phyloP scores from a whole-genome alignment of 164 flowering plant genomes.

The Taxillus chinensis region DNA sequence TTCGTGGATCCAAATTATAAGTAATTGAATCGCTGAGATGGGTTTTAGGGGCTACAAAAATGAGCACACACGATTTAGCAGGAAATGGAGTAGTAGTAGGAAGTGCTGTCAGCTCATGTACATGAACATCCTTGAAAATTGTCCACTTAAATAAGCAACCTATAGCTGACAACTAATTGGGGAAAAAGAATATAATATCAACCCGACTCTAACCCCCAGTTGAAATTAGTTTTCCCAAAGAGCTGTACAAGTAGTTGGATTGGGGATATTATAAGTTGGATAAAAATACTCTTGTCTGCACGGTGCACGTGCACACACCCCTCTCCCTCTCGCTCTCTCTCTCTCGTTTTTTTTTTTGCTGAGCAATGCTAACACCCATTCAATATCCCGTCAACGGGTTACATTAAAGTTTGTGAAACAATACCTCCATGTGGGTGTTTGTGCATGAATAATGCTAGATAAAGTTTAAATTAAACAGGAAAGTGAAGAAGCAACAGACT shows the following conservation, averaged over 20 bases:
- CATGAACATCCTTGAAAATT: slow-evolving; percentile 24
- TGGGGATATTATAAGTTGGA: slow-evolving; percentile 21
- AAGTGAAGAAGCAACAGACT: slow-evolving; percentile 28
- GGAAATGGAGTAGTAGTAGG: slow-evolving; percentile 17
- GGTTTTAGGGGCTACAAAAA: slow-evolving; percentile 9
- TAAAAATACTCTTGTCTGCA: slow-evolving; percentile 19
- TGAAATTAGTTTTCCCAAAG: slow-evolving; percentile 25
- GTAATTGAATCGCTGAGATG: slow-evolving; percentile 7
- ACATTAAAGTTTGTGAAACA: slow-evolving; percentile 19
- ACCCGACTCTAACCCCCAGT: slow-evolving; percentile 2
- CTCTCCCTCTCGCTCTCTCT: no score
- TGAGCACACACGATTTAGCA: slow-evolving; percentile 6
- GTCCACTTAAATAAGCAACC: slow-evolving; percentile 40
- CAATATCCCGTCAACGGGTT: slow-evolving; percentile 33
- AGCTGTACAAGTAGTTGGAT: slow-evolving; percentile 41
- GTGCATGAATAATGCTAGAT: neutral
- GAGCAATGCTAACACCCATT: neutral
- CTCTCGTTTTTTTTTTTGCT: no score
- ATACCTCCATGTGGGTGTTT: slow-evolving; percentile 5
- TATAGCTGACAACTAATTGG: slow-evolving; percentile 16
- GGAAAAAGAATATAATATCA: slow-evolving; percentile 8
- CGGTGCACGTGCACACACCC: no score
- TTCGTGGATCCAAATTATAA: slow-evolving; percentile 9
- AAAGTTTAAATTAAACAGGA: slow-evolving; percentile 7
- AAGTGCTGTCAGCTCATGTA: slow-evolving; percentile 36